Evolutionary conservation across 1,139 yeast species (phyloP).

Genomic region (Candida tunisiensis): DNA sequence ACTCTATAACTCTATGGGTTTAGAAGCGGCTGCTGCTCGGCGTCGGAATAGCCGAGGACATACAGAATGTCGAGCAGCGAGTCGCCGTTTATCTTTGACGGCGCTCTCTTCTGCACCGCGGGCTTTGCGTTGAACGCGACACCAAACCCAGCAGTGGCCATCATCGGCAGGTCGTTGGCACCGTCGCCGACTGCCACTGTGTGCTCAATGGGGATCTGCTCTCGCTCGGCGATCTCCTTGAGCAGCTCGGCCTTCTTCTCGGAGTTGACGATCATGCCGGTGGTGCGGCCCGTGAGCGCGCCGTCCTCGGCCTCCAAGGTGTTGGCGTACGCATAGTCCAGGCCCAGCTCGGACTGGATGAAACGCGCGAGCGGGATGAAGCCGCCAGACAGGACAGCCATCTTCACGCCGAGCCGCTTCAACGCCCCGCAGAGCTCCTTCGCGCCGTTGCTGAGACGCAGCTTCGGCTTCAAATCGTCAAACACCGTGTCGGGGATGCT

Average conservation of each 20-base stretch:
- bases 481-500: constrained; percentile 73
- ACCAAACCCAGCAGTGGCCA: constrained; percentile 86
- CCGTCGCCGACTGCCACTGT: constrained; percentile 92
- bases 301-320: constrained; percentile 33
- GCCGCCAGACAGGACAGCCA: constrained; percentile 92
- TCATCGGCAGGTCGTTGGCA: constrained; percentile 88
- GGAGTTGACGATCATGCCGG: constrained; percentile 79
- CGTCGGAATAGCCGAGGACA: constrained; percentile 41
- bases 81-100: constrained; percentile 58
- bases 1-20: neutral
- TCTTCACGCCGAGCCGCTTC: constrained; percentile 40
- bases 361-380: constrained; percentile 75
- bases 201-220: constrained; percentile 35
- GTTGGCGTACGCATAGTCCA: constrained; percentile 87
- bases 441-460: constrained; percentile 74
- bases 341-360: constrained; percentile 47
- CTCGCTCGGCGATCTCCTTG: constrained; percentile 45
- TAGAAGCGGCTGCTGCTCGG: neutral
- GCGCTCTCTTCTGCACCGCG: constrained; percentile 65
- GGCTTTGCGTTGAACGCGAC: constrained; percentile 98
- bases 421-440: constrained; percentile 47
- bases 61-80: constrained; percentile 60
- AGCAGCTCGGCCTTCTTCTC: constrained; percentile 63
- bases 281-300: constrained; percentile 32
- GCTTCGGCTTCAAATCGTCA: constrained; percentile 56